Evolutionary conservation across 2,329 filamentous ascomycete genomes (phyloP), one percentile per base, ranked within the genome.

Genomic region (Phoma sp.): DNA sequence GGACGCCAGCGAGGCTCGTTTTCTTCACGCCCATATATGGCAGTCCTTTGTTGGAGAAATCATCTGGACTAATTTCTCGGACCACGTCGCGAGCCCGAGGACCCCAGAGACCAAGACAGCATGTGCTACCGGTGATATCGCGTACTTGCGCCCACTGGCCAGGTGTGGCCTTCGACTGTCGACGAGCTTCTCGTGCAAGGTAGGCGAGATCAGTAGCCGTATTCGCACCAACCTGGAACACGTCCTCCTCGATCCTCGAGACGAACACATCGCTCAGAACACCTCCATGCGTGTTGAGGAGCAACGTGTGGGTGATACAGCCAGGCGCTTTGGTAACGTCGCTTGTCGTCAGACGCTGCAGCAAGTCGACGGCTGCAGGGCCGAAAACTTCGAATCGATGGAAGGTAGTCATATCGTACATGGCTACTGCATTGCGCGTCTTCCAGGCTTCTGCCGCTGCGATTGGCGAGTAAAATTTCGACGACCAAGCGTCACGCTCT

Each of bases 351-450:
- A 87, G 65, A 2, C 80, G 75, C 54, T 86, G 81, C 4, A 88
- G 74, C 4, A 88, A 64, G n/a, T 79, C 69, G 0, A 80, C 74
- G 1, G 84, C 82, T 0, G 85, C 85, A 0, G 85, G 83, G 0
- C 85, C 86, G 1, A 79, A 79, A 0, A 88, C 75, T 52, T 87
- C 82, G 3, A 88, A 76, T 1, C 85, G 78, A 21, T 84, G 80
- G 32, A 86, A 78, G 0, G 85, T 81, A 1, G 84, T 87, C 78
- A 88, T 81, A 60, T 88, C 85, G 63, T 84, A 88, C 79, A 88
- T 78, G 7, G 83, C 85, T 2, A 82, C 85, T 0, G 83, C 81
- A 5, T 84, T 86, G 1, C 86, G 80, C 2, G 85, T 88, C 75
- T 85, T 87, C 84, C 84, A 88, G 0, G 85, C 85, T 67, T 88